phyloP scores from a whole-genome alignment of 2,329 filamentous ascomycete genomes.

The Didymellaceae sp. region DNA sequence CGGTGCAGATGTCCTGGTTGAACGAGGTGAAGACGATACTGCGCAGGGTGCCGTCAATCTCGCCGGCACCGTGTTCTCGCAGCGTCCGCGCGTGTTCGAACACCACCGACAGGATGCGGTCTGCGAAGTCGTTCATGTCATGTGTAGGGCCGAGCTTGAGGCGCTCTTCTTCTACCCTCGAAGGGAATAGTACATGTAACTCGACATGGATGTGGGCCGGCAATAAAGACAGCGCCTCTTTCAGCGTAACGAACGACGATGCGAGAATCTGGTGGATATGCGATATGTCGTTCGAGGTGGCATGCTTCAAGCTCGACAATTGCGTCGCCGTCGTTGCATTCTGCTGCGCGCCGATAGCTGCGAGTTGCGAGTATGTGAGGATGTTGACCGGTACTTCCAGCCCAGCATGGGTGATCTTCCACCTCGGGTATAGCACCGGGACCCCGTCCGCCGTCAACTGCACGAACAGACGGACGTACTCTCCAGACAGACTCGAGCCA shows the following conservation, averaged over 20 bases:
- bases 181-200: constrained; percentile 89
- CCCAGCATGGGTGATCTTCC: constrained; percentile 77
- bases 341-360: constrained; percentile 51
- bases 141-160: constrained; percentile 75
- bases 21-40: constrained; percentile 95
- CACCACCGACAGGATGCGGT: constrained; percentile 81
- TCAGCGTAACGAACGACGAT: constrained; percentile 77
- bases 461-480: constrained; percentile 90
- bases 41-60: constrained; percentile 70
- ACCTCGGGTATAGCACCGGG: constrained; percentile 85
- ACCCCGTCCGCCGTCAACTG: constrained; percentile 88
- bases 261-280: constrained; percentile 75
- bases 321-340: constrained; percentile 33
- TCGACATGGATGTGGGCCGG: constrained; percentile 86
- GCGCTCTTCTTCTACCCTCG: constrained; percentile 71
- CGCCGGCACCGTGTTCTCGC: constrained; percentile 62
- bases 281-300: constrained; percentile 50
- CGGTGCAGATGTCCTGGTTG: constrained; percentile 87
- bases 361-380: constrained; percentile 76
- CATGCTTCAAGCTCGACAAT: constrained; percentile 34
- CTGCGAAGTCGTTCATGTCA: constrained; percentile 86
- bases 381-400: constrained; percentile 84
- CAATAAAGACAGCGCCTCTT: constrained; percentile 76
- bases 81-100: constrained; percentile 86
- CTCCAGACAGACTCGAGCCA: constrained; percentile 92